Evolutionary conservation across 148 eudicot species (phyloP), one percentile per base, ranked within the genome.

Genomic region (Gaultheria prostrata): DNA sequence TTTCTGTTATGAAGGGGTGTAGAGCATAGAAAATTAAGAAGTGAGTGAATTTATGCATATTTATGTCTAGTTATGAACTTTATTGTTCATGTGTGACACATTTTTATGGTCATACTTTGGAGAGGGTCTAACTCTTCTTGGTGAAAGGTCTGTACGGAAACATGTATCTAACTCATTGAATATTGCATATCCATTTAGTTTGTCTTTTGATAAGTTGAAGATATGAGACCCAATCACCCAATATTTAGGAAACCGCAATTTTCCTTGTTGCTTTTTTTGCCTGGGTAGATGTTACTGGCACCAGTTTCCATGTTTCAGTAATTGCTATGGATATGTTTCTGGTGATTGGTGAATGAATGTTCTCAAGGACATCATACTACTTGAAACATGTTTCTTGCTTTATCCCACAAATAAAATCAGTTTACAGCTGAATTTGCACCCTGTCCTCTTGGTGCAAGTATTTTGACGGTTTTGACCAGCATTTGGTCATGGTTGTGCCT

Each of bases 71-170:
- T 59, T 59, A 59, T 59, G 8, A 21, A 59, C 24, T 59, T 59
- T 20, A n/a, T 63, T 1, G 30, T 63, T 63, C 14, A 10, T 1
- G 14, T n/a, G 30, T 28, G 13, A 8, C 14, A 13, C 13, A 50
- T 63, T 63, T 63, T 63, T 63, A 26, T 63, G 70, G 32, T 82
- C 92, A 81, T 48, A 84, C 77, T 96, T 96, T 82, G 98, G 97
- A 81, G 98, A 96, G 90, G 98, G 98, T 85, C 86, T 96, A 86
- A 91, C 98, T 83, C 95, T 96, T 84, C 85, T 94, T 48, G 92
- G 88, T 53, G 91, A 93, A 82, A 90, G 98, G 98, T 93, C 63
- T 59, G 89, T 79, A 72, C 43, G 26, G 6, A 21, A 51, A 35
- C 33, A 17, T 78, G 45, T n/a, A 28, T 82, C 24, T 28, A 28